Conservation (phyloP, 106 monocot species). For the Ottelia alismoides region DNA sequence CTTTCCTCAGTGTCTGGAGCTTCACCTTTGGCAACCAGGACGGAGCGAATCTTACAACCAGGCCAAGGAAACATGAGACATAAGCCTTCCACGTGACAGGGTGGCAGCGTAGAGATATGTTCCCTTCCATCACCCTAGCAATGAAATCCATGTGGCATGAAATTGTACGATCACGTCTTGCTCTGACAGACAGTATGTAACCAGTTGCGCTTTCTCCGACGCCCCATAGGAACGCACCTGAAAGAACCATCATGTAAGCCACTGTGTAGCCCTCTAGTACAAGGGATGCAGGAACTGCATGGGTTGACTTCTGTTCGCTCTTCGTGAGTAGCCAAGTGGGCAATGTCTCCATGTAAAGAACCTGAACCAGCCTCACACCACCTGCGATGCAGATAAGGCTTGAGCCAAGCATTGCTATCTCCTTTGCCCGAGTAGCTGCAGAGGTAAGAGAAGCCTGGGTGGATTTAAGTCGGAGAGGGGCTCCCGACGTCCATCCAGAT, state of each 20-base stretch:
- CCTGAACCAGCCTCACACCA: constrained; percentile 42
- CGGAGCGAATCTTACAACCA: constrained; percentile 54
- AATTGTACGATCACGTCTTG: constrained; percentile 23
- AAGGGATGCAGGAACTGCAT: constrained; percentile 6
- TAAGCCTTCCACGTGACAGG: constrained; percentile 63
- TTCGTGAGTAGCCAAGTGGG: constrained; percentile 47
- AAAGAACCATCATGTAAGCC: constrained; percentile 60
- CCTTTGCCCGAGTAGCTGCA: constrained; percentile 27
- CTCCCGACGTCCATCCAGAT: constrained; percentile 19
- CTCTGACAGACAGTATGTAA: constrained; percentile 4
- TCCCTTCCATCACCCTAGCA: constrained; percentile 41
- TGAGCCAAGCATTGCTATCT: constrained; percentile 52
- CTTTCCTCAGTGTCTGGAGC: constrained; percentile 38
- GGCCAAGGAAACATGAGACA: constrained; percentile 45
- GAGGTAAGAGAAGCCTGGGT: constrained; percentile 28
- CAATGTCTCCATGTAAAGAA: constrained; percentile 69
- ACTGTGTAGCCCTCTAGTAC: constrained; percentile 68
- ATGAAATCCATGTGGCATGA: constrained; percentile 59
- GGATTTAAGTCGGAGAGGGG: constrained; percentile 21
- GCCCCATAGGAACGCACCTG: constrained; percentile 63
- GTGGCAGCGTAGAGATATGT: constrained; percentile 54
- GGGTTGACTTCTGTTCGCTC: constrained; percentile 7
- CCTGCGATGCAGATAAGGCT: constrained; percentile 67
- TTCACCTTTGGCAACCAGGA: constrained; percentile 53
- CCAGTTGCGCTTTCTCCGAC: constrained; percentile 15